Percentiles rank a stretch among this genome's conserved stretches.
Evolutionary conservation across 805 yeast species (phyloP).

Genomic region (Ogataea degrootiae): DNA sequence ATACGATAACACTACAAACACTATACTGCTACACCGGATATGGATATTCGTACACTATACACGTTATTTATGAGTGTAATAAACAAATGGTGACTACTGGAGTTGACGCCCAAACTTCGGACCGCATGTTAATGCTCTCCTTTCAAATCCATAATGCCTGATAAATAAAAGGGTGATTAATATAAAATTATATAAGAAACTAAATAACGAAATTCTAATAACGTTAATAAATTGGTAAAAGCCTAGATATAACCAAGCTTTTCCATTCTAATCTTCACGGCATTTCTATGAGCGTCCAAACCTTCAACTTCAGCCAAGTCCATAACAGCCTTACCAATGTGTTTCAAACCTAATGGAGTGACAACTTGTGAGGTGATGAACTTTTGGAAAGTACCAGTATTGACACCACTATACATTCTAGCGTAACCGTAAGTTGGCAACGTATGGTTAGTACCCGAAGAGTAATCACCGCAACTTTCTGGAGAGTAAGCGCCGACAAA

Average conservation of each 20-base stretch:
- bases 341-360: constrained; percentile 74
- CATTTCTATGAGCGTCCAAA: constrained; percentile 93
- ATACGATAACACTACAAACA: no score
- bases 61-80: no score
- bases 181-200: not conserved
- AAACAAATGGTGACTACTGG: no score
- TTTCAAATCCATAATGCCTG: no score
- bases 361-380: constrained; percentile 92
- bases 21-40: no score
- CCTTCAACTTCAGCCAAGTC: constrained; percentile 95
- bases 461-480: constrained; percentile 97
- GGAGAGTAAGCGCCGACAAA: constrained; percentile 97
- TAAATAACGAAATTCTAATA: not conserved
- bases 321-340: constrained; percentile 96
- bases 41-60: no score
- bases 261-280: constrained; percentile 91
- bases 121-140: no score
- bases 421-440: constrained; percentile 98
- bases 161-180: not conserved
- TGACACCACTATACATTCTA: constrained; percentile 94
- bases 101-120: no score
- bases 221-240: not conserved
- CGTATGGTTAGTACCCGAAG: constrained; percentile 97
- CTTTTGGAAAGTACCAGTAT: constrained; percentile 93
- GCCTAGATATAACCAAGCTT: constrained; percentile 49